Evolutionary conservation across 495 filamentous ascomycete genomes (phyloP), one percentile per base, ranked within the genome.

Genomic region (Trichocladium uniseriatum): DNA sequence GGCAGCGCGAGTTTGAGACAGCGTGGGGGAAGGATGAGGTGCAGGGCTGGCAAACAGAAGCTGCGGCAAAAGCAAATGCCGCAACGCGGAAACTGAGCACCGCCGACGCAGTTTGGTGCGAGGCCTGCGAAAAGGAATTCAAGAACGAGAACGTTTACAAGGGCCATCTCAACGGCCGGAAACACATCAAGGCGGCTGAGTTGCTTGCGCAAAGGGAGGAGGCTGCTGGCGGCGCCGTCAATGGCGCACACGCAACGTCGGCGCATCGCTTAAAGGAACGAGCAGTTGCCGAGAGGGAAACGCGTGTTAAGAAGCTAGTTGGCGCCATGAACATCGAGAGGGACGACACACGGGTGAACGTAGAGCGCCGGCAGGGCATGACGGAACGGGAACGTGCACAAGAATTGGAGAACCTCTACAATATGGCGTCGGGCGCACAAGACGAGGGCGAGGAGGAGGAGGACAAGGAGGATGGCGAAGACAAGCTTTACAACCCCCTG

Each of bases 131-230:
- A 57, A 96, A 89, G 65, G 86, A 89, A 37, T 98, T 96, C 70
- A 88, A 84, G 64, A 97, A 95, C 53, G 84, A 92, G 42, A 95
- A 94, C 60, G 88, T 95, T 39, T 95, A 94, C 70, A 87, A 86
- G 57, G 80, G 78, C 32, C 92, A 98, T 64, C 73, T 97, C 55
- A 84, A 68, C 0, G 88, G 89, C 18, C 90, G 94, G 71, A 96
- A 95, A 64, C 92, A 98, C 62, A 81, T 89, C 59, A 84, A 83
- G 49, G 86, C 83, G 6, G 88, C 84, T 5, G 81, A 86, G 58
- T 76, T 65, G 58, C 72, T 62, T 55, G 72, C 54, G 52, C 69
- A 51, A 40, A 52, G 60, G 51, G 60, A 64, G 32, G 64, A 53
- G 18, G 48, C 62, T 8, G 49, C 63, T 7, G 62, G 65, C 24